Conservation (phyloP, 306 rosid genomes). For the Cucurbita argyrosperma region DNA sequence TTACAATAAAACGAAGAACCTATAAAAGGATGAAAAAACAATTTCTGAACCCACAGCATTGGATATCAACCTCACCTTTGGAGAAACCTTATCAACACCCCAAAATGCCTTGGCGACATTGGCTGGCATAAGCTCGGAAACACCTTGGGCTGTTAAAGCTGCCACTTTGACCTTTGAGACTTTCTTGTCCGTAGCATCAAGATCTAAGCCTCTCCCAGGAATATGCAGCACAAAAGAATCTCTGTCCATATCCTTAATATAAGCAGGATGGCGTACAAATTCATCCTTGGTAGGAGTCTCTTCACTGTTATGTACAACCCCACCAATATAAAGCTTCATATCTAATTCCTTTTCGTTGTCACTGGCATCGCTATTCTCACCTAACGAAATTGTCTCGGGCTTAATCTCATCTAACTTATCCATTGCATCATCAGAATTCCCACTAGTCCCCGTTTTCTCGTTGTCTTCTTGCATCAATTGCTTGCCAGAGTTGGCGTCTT, state of each 20-base stretch:
- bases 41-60: not conserved
- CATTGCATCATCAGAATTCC: constrained; percentile 49
- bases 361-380: constrained; percentile 34
- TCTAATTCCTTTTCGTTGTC: constrained; percentile 73
- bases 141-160: constrained; percentile 67
- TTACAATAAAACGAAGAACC: not conserved
- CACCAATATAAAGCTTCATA: constrained; percentile 79
- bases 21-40: not conserved
- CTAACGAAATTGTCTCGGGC: constrained; percentile 56
- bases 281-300: constrained; percentile 65
- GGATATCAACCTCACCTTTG: constrained; percentile 62
- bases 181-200: constrained; percentile 38
- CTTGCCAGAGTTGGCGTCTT: constrained; percentile 51
- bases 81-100: constrained; percentile 64
- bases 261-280: constrained; percentile 70
- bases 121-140: constrained; percentile 86
- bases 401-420: constrained; percentile 43
- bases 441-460: constrained; percentile 32
- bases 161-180: constrained; percentile 61
- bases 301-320: constrained; percentile 72
- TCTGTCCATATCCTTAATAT: constrained; percentile 54
- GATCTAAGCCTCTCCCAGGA: constrained; percentile 47
- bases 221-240: constrained; percentile 77
- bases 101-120: constrained; percentile 86
- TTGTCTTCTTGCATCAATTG: constrained; percentile 59